Conservation (phyloP, 495 filamentous ascomycete genomes). For the Trichocladium antarcticum region DNA sequence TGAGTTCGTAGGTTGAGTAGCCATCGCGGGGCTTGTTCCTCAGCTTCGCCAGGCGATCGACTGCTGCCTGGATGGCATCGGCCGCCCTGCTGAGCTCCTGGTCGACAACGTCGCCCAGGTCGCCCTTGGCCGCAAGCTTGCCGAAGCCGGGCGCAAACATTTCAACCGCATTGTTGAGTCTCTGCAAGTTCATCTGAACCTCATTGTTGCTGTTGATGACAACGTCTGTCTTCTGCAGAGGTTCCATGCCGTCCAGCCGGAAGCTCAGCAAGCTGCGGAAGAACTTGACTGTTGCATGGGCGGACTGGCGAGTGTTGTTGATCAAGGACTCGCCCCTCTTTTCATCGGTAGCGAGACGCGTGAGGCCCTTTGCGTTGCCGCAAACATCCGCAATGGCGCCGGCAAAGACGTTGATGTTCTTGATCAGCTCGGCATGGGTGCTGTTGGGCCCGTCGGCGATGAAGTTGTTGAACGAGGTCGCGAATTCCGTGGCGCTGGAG, state of each 20-base stretch:
- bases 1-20: conserved; percentile 92
- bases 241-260: conserved; percentile 77
- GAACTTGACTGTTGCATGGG: conserved; percentile 82
- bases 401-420: conserved; percentile 79
- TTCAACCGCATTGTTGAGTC: conserved; percentile 83
- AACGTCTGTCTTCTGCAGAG: conserved; percentile 81
- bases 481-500: conserved; percentile 89
- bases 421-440: conserved; percentile 82
- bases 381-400: conserved; percentile 88
- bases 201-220: conserved; percentile 95
- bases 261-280: conserved; percentile 92
- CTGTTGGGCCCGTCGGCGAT: conserved; percentile 94
- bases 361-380: conserved; percentile 91
- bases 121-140: conserved; percentile 69
- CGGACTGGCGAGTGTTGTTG: conserved; percentile 70
- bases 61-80: conserved; percentile 85
- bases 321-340: conserved; percentile 80
- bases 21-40: conserved; percentile 87
- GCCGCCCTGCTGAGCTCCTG: conserved; percentile 87
- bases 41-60: conserved; percentile 75
- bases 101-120: conserved; percentile 89
- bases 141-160: conserved; percentile 74
- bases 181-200: conserved; percentile 81
- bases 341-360: conserved; percentile 87
- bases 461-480: conserved; percentile 93